Evolutionary conservation across 176 grass and related monocot genomes (phyloP), one percentile per base, ranked within the genome.

Genomic region (Cenchrus americanus): DNA sequence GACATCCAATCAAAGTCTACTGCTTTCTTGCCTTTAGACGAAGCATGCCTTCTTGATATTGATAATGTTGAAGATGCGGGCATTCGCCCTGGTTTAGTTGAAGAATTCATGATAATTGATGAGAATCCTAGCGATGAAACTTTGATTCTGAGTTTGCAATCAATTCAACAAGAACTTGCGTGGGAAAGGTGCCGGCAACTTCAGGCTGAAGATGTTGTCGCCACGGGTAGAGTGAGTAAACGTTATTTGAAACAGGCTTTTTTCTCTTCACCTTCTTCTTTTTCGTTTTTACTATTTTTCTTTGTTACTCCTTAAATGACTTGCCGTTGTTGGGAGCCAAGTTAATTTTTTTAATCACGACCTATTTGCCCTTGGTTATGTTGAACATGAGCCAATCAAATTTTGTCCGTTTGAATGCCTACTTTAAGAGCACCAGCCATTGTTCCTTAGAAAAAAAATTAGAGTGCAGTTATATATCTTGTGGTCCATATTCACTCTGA

Each of bases 121-220:
- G 87, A 92, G 82, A 88, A 96, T 23, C 82, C 80, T 49, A 46
- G 76, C 49, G 91, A 93, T 62, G 93, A 94, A 87, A 90, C 87
- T 83, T 94, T 92, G 79, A 94, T 91, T 85, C 66, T 99, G 79
- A 99, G 96, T 85, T 66, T 96, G 37, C 86, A 90, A 85, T 75
- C 89, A 76, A 88, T 89, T 82, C 93, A 96, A 69, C 94, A 90
- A 86, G 91, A 96, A 62, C 82, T 99, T 66, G 93, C 93, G 17
- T 99, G 96, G 96, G 93, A 99, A 88, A 88, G 96, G 30, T 96
- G 93, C 70, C 88, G 93, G 52, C 93, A 99, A 69, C 91, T 99
- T 63, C 96, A 99, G 77, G 93, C 91, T 54, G 96, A 99, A 90
- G 93, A 99, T 86, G 89, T 83, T 53, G 46, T 90, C 21, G 55